Percentiles rank a stretch among this genome's conserved stretches.
Evolutionary conservation across 202 grass and related monocot genomes (phyloP).

Genomic region (Dendrocalamus latiflorus): DNA sequence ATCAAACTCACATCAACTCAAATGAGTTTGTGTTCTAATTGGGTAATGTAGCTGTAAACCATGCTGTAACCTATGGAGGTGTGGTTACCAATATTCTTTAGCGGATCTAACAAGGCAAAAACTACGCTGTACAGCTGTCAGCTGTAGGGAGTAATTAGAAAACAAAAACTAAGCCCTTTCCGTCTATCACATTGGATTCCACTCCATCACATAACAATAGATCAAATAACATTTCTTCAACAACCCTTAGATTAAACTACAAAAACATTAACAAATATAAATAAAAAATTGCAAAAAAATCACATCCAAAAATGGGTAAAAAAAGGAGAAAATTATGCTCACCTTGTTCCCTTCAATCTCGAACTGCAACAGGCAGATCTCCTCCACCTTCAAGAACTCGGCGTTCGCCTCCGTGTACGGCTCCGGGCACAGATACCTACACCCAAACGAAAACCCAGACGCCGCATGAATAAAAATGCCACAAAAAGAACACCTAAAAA

Average conservation of each 20-base stretch:
- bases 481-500: neutral
- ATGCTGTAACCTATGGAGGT: neutral
- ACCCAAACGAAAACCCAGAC: neutral
- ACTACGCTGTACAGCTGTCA: too few species aligned
- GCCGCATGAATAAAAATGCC: neutral
- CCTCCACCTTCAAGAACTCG: slow-evolving; percentile 33
- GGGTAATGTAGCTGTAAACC: neutral
- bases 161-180: neutral
- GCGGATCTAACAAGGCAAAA: neutral
- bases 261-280: neutral
- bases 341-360: slow-evolving; percentile 58
- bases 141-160: neutral
- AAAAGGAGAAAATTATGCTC: neutral
- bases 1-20: too few species aligned
- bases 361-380: slow-evolving; percentile 52
- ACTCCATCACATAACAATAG: neutral
- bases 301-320: neutral
- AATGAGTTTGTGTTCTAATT: too few species aligned
- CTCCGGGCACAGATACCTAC: too few species aligned
- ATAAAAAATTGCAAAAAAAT: neutral
- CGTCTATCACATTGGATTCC: neutral
- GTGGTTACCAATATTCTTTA: neutral
- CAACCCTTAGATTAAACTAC: neutral
- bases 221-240: neutral
- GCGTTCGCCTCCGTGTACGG: too few species aligned